Conservation (phyloP, 2,329 filamentous ascomycete genomes). For the Alternaria tenuissima region DNA sequence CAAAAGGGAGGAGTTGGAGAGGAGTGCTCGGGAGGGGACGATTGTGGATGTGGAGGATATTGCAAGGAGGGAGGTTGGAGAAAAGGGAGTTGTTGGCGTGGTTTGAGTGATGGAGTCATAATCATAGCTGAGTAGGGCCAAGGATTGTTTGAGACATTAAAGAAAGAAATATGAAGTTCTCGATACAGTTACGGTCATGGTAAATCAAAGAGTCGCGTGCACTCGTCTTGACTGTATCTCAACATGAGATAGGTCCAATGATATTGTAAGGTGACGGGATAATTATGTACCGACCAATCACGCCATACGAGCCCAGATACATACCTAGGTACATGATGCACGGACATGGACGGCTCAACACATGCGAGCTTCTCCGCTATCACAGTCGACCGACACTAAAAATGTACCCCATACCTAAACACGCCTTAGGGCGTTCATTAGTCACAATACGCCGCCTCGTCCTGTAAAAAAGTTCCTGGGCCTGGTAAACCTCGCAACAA, state of each 20-base stretch:
- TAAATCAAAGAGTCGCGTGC: background rate
- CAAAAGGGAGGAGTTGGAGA: constrained; percentile 42
- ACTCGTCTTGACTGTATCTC: too few relatives aligned
- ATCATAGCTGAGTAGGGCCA: background rate
- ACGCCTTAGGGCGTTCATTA: constrained; percentile 7
- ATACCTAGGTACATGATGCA: background rate
- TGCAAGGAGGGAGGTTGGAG: constrained; percentile 37
- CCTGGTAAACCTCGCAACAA: background rate
- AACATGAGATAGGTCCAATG: too few relatives aligned
- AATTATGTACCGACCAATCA: background rate
- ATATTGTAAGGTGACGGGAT: background rate
- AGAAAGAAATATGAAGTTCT: too few relatives aligned
- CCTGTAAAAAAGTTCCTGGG: constrained; percentile 10
- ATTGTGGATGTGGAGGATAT: constrained; percentile 48
- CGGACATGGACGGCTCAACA: constrained; percentile 2
- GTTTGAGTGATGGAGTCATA: background rate
- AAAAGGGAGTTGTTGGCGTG: constrained; percentile 30
- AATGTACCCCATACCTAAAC: constrained; percentile 3
- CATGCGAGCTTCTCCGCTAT: background rate
- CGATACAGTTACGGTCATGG: background rate
- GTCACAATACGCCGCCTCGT: constrained; percentile 8
- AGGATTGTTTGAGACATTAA: too few relatives aligned
- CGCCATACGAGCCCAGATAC: background rate
- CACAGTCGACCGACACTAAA: background rate
- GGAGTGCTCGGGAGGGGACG: constrained; percentile 39